Base-by-base conservation (phyloP, 306 rosid species). In the Ziziphus jujuba region DNA sequence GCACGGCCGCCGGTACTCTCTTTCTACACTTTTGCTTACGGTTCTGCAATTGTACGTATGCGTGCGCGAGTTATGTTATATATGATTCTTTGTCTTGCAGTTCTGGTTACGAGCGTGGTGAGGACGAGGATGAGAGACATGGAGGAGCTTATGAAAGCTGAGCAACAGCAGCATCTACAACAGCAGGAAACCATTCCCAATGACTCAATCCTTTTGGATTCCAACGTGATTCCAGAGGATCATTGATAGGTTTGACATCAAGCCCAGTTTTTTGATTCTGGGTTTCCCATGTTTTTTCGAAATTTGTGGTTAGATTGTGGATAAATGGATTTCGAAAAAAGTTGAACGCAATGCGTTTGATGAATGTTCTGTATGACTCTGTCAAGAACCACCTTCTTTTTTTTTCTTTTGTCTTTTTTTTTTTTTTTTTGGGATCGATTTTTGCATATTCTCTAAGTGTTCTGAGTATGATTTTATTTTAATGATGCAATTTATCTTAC, bases 1-100 rank as follows among this genome's bases (percentile, higher is more conserved):
- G 93, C 84, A 91, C 97, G 17, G 97, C 97, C 52, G 96, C 93
- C 21, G 70, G 88, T 80, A 79, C 48, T 10, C 74, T 59, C 49
- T 61, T 65, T 23, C 61, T 43, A 48, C 24, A n/a, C 56, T 35
- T n/a, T 22, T 33, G 61, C 12, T 56, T 14, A 0, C 53, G 2
- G 2, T 48, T 5, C 31, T 7, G 9, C 15, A 24, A 68, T 49
- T 35, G 17, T 24, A 2, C 21, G 0, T 28, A 48, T 9, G 2
- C 5, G n/a, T 35, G 11, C 4, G 5, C n/a, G 5, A n/a, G 11
- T 12, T 49, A 7, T n/a, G 28, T 55, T 45, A 19, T 36, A 1
- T 7, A n/a, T 8, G 17, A 49, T 20, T 25, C 34, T 48, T 63
- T 43, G 7, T 58, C 7, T 62, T 59, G 62, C 81, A 89, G 91